phyloP scores from a whole-genome alignment of 176 grass and related monocot species.

The Oryza punctata region DNA sequence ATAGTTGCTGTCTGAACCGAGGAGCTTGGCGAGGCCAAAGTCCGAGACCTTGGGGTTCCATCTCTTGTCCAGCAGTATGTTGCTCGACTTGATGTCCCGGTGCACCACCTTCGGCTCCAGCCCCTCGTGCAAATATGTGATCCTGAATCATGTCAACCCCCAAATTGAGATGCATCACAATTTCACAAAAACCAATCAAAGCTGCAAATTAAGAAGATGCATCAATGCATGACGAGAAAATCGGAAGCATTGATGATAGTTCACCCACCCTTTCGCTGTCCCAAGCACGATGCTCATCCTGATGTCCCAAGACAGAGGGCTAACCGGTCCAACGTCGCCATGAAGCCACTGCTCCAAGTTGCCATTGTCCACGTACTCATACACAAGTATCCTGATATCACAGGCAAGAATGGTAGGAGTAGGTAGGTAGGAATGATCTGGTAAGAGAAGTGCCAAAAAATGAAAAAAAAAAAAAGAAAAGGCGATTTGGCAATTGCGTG shows the following conservation, averaged over 20 bases:
- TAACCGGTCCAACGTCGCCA: slow-evolving; percentile 60
- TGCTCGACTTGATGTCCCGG: slow-evolving; percentile 91
- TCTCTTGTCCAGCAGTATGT: slow-evolving; percentile 79
- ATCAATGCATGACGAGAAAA: background rate
- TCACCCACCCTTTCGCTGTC: slow-evolving; percentile 71
- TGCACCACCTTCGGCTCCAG: slow-evolving; percentile 94
- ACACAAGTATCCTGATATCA: slow-evolving; percentile 75
- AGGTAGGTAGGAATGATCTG: background rate
- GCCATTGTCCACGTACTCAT: slow-evolving; percentile 84
- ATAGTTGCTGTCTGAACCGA: slow-evolving; percentile 81
- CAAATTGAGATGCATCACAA: background rate
- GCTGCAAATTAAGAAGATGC: background rate
- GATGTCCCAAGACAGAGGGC: slow-evolving; percentile 76
- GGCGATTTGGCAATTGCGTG: background rate
- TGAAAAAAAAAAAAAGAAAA: background rate
- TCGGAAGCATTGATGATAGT: background rate
- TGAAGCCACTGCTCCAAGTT: slow-evolving; percentile 96
- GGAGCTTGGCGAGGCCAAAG: slow-evolving; percentile 89
- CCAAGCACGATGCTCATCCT: slow-evolving; percentile 81
- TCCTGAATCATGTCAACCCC: slow-evolving; percentile 36
- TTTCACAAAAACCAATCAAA: background rate
- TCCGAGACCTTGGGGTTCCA: slow-evolving; percentile 89
- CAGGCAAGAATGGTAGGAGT: slow-evolving; percentile 30
- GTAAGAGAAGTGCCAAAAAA: background rate
- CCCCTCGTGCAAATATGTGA: slow-evolving; percentile 90